These are phyloP conservation scores for Pythium brachiatum DNA, from an alignment of 352 stramenopile genomes.

Conservation along the genomic window DNA sequence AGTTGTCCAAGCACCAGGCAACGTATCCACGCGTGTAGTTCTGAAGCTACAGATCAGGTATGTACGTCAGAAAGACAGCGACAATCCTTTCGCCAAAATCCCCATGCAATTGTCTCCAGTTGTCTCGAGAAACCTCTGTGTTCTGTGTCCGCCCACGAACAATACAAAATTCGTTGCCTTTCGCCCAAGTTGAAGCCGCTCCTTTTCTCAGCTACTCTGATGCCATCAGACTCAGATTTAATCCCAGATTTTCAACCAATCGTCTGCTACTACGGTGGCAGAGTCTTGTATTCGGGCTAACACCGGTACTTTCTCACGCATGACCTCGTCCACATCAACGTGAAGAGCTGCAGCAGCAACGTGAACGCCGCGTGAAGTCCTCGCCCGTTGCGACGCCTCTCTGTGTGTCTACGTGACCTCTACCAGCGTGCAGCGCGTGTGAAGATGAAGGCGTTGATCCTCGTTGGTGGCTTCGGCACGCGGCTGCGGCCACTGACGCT, in stretches of 20 bases:
- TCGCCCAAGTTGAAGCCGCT: not conserved
- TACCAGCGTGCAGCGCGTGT: not conserved
- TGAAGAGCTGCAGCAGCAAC: not conserved
- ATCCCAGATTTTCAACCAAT: conserved; percentile 12
- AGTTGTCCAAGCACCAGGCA: not conserved
- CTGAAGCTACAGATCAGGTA: no score
- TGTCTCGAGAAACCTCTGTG: not conserved
- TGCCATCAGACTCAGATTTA: not conserved
- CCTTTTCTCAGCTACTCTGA: not conserved
- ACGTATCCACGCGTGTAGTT: no score
- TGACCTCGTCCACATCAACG: not conserved
- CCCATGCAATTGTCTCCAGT: not conserved
- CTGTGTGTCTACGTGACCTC: not conserved
- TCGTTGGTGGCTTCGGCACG: conserved; percentile 89
- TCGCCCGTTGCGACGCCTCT: not conserved
- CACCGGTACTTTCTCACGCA: conserved; percentile 2
- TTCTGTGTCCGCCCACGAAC: not conserved
- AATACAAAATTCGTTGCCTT: not conserved
- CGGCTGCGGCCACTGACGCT: conserved; percentile 87
- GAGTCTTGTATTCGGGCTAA: conserved; percentile 6
- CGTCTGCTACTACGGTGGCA: not conserved
- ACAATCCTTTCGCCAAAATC: not conserved
- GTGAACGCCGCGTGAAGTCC: no score
- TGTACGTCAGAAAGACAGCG: no score
- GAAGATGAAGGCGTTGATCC: conserved; percentile 89